Evolutionary conservation across 768 basidiomycete genomes (phyloP).

Genomic region (Gloeopeniophorella convolvens): DNA sequence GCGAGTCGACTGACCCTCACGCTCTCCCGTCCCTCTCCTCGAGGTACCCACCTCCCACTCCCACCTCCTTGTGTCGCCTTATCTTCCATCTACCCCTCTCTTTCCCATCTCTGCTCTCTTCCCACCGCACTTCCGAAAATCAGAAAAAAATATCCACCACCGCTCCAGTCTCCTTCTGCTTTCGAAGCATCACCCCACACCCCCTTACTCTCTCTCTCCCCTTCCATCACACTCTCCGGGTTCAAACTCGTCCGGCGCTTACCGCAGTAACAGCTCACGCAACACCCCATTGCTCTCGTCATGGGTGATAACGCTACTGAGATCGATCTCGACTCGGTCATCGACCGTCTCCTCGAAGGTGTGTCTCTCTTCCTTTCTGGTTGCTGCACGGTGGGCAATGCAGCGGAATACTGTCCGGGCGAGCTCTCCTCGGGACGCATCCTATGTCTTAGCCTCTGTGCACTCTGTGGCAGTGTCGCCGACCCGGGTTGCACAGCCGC

Average conservation of each 20-base stretch:
- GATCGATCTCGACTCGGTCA: constrained; percentile 99
- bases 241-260: neutral
- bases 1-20: constrained; percentile 2
- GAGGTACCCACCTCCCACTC: constrained; percentile 1
- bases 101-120: too few relatives aligned
- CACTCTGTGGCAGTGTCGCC: neutral
- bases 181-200: constrained; percentile 8
- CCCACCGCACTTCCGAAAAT: too few relatives aligned
- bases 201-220: constrained; percentile 13
- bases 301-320: constrained; percentile 84
- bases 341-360: constrained; percentile 98
- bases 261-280: neutral
- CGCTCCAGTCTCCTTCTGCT: neutral
- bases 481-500: neutral
- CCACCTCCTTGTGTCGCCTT: too few relatives aligned
- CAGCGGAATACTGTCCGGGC: neutral
- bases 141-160: neutral
- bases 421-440: too few relatives aligned
- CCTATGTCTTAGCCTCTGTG: too few relatives aligned
- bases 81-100: too few relatives aligned
- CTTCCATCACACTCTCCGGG: constrained; percentile 1
- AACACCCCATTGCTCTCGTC: neutral
- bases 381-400: neutral
- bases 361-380: constrained; percentile 31
- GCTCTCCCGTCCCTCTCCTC: neutral